phyloP scores from a whole-genome alignment of 2,329 filamentous ascomycete genomes.

The Epichloe scottii region DNA sequence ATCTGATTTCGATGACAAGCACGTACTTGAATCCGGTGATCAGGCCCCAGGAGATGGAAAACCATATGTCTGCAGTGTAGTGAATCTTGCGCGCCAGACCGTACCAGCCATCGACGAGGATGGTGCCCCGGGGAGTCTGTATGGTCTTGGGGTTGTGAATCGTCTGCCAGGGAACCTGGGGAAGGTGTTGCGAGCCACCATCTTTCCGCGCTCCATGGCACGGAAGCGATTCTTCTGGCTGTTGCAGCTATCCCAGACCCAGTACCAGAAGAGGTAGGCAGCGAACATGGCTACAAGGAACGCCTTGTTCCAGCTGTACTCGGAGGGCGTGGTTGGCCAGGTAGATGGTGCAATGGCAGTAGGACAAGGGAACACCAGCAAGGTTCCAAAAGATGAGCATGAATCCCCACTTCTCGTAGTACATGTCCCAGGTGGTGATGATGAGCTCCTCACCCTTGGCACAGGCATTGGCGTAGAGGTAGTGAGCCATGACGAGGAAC shows the following conservation, averaged over 20 bases:
- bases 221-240: constrained; percentile 91
- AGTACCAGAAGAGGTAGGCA: constrained; percentile 74
- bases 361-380: constrained; percentile 78
- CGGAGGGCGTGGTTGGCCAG: constrained; percentile 65
- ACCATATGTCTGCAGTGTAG: constrained; percentile 37
- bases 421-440: constrained; percentile 85
- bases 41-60: constrained; percentile 37
- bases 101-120: constrained; percentile 81
- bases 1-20: background rate
- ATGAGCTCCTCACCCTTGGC: constrained; percentile 88
- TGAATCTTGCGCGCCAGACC: constrained; percentile 54
- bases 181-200: constrained; percentile 67
- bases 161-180: constrained; percentile 80
- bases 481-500: constrained; percentile 82
- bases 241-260: constrained; percentile 86
- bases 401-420: constrained; percentile 93
- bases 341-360: constrained; percentile 89
- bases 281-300: constrained; percentile 52
- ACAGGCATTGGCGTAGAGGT: constrained; percentile 84
- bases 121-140: constrained; percentile 56
- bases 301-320: constrained; percentile 64
- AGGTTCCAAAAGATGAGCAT: constrained; percentile 98
- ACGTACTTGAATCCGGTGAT: constrained; percentile 35
- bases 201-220: constrained; percentile 60
- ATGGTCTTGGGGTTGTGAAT: constrained; percentile 72